Conservation (phyloP, 345 rosid genomes). For the Euclidium syriacum region DNA sequence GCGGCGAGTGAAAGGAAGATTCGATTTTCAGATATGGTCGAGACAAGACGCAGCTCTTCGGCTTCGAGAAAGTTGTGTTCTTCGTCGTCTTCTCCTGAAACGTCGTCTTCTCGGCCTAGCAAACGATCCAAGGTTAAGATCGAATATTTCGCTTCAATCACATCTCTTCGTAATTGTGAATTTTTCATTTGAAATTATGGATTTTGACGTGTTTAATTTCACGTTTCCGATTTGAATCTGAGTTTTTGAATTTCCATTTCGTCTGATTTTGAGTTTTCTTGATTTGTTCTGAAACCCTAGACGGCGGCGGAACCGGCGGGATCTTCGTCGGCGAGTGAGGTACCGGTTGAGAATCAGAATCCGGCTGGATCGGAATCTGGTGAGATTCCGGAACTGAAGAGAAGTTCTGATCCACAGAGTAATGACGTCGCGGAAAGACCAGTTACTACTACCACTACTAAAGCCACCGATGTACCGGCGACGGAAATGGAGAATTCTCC, state of each 20-base stretch:
- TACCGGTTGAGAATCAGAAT: conserved; percentile 34
- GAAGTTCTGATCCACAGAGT: conserved; percentile 51
- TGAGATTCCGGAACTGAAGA: conserved; percentile 46
- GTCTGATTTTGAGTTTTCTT: background rate
- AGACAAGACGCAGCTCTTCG: conserved; percentile 82
- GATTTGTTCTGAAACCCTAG: conserved; percentile 32
- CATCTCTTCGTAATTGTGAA: background rate
- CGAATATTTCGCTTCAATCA: background rate
- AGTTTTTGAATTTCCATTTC: background rate
- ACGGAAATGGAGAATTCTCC: conserved; percentile 37
- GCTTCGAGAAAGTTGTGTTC: conserved; percentile 60
- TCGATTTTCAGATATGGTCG: conserved; percentile 63
- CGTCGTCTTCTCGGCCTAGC: conserved; percentile 40
- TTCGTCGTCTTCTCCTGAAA: conserved; percentile 30
- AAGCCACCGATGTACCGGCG: conserved; percentile 30
- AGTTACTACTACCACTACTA: background rate
- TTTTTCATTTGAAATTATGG: background rate
- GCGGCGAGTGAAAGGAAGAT: conserved; percentile 1
- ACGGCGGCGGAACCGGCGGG: conserved; percentile 42
- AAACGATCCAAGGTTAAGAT: conserved; percentile 77
- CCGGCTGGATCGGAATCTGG: conserved; percentile 46
- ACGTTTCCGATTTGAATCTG: conserved; percentile 17
- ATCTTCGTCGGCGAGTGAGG: conserved; percentile 49
- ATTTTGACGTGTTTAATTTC: background rate
- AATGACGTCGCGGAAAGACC: conserved; percentile 32